Conservation (phyloP, 805 yeast genomes). For the Yarrowia keelungensis region DNA sequence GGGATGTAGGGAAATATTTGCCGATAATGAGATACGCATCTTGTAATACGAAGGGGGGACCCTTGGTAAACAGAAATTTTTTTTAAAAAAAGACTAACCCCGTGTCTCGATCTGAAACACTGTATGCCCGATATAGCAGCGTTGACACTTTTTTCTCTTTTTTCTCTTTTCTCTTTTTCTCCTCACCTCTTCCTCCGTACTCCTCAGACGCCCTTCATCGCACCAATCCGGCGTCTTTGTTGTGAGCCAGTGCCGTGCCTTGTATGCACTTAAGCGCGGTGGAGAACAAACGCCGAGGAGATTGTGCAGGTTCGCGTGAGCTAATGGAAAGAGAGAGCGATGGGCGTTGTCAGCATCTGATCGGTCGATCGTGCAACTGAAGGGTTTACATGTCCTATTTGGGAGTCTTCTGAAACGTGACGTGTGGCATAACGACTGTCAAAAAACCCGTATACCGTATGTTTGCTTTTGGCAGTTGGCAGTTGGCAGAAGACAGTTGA, state of each 20-base stretch:
- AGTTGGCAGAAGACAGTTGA: no score
- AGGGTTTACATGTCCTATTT: not conserved
- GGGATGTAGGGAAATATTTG: not conserved
- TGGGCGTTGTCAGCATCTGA: no score
- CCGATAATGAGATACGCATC: not conserved
- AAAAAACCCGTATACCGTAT: no score
- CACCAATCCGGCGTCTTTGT: constrained; percentile 15
- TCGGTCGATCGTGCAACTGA: not conserved
- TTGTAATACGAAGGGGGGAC: no score
- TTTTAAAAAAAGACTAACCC: no score
- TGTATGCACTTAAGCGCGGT: constrained; percentile 15
- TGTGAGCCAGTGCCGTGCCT: constrained; percentile 3
- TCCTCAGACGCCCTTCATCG: constrained; percentile 13
- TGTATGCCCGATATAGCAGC: no score
- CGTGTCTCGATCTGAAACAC: not conserved
- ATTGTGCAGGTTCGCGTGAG: not conserved
- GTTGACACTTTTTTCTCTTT: not conserved
- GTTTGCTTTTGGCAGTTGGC: no score
- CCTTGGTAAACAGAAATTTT: no score
- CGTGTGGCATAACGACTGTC: no score
- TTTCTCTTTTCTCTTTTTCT: not conserved
- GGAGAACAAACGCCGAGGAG: not conserved
- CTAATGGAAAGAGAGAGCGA: not conserved
- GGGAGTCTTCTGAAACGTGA: no score
- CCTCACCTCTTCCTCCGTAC: not conserved